Conservation (phyloP, 768 basidiomycete genomes). For the Gloeophyllum trabeum region DNA sequence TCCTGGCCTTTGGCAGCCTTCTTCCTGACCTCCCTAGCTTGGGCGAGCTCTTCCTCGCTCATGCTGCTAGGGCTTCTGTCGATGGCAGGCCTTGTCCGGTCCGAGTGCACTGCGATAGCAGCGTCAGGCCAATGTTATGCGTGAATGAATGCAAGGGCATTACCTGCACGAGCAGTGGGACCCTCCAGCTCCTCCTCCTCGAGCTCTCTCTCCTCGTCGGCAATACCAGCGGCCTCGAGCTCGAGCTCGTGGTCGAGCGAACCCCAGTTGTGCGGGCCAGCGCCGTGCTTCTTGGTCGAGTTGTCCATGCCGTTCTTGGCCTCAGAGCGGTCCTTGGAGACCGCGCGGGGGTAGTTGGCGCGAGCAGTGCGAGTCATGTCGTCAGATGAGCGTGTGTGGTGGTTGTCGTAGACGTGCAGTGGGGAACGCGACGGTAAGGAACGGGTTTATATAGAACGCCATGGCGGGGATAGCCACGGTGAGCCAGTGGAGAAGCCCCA, state of each 20-base stretch:
- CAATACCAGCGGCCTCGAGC: slow-evolving; percentile 44
- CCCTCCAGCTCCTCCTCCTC: slow-evolving; percentile 21
- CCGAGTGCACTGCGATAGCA: not conserved
- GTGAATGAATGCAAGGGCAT: slow-evolving; percentile 1
- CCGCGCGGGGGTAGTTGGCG: slow-evolving; percentile 57
- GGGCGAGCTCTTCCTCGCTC: slow-evolving; percentile 46
- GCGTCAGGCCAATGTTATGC: no score
- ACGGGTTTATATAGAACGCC: no score
- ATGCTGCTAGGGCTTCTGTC: not conserved
- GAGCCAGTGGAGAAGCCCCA: no score
- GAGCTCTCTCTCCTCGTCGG: slow-evolving; percentile 43
- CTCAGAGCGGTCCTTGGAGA: slow-evolving; percentile 69
- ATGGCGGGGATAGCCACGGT: no score
- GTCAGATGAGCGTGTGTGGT: no score
- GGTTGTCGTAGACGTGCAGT: no score
- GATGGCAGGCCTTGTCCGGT: not conserved
- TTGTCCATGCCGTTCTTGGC: slow-evolving; percentile 68
- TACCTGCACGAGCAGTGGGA: slow-evolving; percentile 6
- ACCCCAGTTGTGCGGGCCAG: slow-evolving; percentile 84
- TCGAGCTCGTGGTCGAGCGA: slow-evolving; percentile 50
- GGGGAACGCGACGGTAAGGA: no score
- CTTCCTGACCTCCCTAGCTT: slow-evolving; percentile 60
- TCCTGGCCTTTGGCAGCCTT: slow-evolving; percentile 55
- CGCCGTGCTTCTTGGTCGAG: slow-evolving; percentile 66
- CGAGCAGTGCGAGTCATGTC: slow-evolving; percentile 82